Percentiles rank a stretch among this genome's conserved stretches.
Conservation (phyloP, 768 basidiomycete species). For the Mycena galopus region DNA sequence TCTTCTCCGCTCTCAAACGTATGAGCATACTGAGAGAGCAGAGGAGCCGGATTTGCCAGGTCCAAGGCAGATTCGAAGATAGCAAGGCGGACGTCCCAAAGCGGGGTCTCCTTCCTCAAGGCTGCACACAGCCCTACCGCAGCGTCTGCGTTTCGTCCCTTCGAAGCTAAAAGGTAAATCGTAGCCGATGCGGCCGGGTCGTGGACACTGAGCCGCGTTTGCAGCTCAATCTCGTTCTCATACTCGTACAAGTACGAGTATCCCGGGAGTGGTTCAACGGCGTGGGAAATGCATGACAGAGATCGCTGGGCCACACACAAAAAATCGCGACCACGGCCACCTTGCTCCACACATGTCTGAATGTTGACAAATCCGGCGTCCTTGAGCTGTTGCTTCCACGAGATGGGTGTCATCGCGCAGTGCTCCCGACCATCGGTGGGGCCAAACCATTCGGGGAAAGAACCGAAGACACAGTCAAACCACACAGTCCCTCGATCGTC, state of each 20-base stretch:
- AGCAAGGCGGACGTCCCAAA: slow-evolving; percentile 3
- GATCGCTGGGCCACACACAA: not conserved
- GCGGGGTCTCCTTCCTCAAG: not conserved
- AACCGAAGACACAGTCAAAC: slow-evolving; percentile 16
- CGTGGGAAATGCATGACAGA: not conserved
- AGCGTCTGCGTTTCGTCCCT: slow-evolving; percentile 17
- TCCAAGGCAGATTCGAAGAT: slow-evolving; percentile 7
- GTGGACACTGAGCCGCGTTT: not conserved
- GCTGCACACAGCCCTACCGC: slow-evolving; percentile 8
- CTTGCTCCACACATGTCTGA: not conserved
- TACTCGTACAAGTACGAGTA: slow-evolving; percentile 4
- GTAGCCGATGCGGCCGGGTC: not conserved
- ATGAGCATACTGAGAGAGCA: not conserved
- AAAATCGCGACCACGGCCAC: not conserved
- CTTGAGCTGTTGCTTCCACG: slow-evolving; percentile 1
- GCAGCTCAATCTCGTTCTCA: slow-evolving; percentile 10
- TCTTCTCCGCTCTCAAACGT: not conserved
- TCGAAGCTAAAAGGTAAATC: not conserved
- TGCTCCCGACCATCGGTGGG: not conserved
- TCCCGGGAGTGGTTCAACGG: no score
- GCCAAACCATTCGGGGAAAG: slow-evolving; percentile 21
- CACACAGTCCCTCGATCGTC: slow-evolving; percentile 5
- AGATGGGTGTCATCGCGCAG: slow-evolving; percentile 1
- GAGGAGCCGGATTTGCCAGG: not conserved
- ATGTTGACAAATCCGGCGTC: not conserved